Evolutionary conservation across 352 stramenopile species (phyloP), one percentile per base, ranked within the genome.

Genomic region (Globisporangium alternatum): DNA sequence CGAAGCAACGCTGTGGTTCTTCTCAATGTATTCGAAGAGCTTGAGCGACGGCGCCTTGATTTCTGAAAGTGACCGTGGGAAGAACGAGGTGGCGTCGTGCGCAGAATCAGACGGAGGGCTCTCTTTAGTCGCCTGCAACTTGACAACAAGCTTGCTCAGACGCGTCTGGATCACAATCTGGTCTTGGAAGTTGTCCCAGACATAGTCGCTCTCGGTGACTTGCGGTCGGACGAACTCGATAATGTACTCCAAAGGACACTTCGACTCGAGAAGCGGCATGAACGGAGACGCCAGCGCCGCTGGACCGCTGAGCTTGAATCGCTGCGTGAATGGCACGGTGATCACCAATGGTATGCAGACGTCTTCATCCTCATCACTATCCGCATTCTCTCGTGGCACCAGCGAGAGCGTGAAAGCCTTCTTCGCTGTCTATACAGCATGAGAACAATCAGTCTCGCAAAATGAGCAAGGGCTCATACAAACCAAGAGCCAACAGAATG

Each of bases 121-220:
- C 9, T 19, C 41, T 19, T 74, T 80, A 33, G 72, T 63, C 1
- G 82, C 80, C 22, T 73, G 48, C 15, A 91, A 56, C 9, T 31
- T 62, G 12, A 91, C 52, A 6, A 72, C 65, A 21, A 91, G 66
- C n/a, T 70, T 78, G 17, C 77, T 71, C 3, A 89, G 64, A n/a
- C 71, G 75, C 1, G 73, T 86, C 59, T 91, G 78, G 28, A 91
- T 69, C 30, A 81, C 71, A 22, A 91, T 45, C 51, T 86, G 78
- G 61, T 91, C 82, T 51, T 88, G 82, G 56, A 91, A 91, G 31
- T 91, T 80, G 33, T 86, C 68, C 69, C 70, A 85, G 3, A 53
- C 69, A 48, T 66, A 84, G 60, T 89, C 82, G n/a, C 78, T 83
- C 37, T 86, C 72, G 12, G 35, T 59, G 2, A 65, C 56, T 5